These are phyloP conservation scores for Leccinum uliginosum DNA, from an alignment of 768 basidiomycete species.

Conservation along the genomic window DNA sequence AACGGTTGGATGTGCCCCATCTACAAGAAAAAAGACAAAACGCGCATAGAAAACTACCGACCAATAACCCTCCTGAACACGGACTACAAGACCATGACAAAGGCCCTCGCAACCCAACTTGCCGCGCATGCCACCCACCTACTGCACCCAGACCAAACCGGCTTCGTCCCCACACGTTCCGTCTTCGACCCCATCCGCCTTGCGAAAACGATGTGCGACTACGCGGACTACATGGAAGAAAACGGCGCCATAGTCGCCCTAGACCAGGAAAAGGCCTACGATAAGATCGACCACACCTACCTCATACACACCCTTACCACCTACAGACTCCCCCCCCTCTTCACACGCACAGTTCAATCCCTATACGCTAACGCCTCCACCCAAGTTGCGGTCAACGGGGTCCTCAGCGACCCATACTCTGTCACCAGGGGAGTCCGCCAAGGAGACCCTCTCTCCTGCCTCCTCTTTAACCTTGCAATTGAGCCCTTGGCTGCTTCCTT, in stretches of 20 bases:
- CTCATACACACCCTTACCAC: neutral
- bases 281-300: conserved; percentile 33
- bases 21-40: neutral
- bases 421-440: conserved; percentile 31
- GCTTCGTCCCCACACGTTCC: conserved; percentile 28
- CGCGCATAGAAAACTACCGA: conserved; percentile 16
- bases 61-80: conserved; percentile 36
- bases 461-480: conserved; percentile 30
- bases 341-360: neutral
- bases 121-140: conserved; percentile 13
- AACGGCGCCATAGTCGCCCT: conserved; percentile 29
- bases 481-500: conserved; percentile 17
- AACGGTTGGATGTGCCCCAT: neutral
- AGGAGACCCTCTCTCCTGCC: conserved; percentile 32
- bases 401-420: neutral
- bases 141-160: conserved; percentile 29
- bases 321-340: neutral
- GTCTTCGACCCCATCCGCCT: conserved; percentile 34
- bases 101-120: conserved; percentile 17
- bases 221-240: conserved; percentile 11
- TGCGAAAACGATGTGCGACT: conserved; percentile 19
- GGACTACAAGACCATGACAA: conserved; percentile 32
- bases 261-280: conserved; percentile 38
- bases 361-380: neutral
- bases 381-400: neutral